Conservation (phyloP, 2,329 filamentous ascomycete species). For the Knufia petricola region DNA sequence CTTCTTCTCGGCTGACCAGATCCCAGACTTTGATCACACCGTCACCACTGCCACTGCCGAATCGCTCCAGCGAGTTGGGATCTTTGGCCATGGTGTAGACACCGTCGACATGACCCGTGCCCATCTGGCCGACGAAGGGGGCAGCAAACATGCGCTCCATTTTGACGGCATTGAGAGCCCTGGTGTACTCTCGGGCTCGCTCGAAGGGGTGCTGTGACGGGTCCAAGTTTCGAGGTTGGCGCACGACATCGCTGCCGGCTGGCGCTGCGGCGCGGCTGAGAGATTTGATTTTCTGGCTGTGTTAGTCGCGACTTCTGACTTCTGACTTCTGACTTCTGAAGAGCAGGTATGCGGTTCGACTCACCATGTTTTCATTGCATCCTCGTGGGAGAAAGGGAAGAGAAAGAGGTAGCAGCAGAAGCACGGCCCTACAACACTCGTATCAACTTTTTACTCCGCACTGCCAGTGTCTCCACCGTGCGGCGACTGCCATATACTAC, state of each 20-base stretch:
- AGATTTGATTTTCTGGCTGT: slow-evolving; percentile 47
- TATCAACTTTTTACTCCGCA: slow-evolving; percentile 7
- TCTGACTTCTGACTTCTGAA: too few relatives aligned
- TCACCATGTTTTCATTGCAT: not conserved
- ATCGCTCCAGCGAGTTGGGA: slow-evolving; percentile 59
- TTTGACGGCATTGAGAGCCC: slow-evolving; percentile 76
- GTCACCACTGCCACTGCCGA: slow-evolving; percentile 80
- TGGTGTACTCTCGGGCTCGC: slow-evolving; percentile 73
- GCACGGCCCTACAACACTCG: not conserved
- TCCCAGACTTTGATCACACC: slow-evolving; percentile 93
- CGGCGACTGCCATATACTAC: too few relatives aligned
- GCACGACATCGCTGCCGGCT: slow-evolving; percentile 36
- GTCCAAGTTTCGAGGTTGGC: slow-evolving; percentile 52
- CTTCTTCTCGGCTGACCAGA: slow-evolving; percentile 59
- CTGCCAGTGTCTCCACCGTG: too few relatives aligned
- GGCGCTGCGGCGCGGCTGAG: slow-evolving; percentile 38
- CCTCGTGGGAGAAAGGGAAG: not conserved
- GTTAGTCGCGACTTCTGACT: not conserved
- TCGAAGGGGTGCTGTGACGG: slow-evolving; percentile 85
- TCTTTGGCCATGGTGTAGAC: slow-evolving; percentile 75
- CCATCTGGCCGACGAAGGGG: slow-evolving; percentile 78
- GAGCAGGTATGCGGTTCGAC: not conserved
- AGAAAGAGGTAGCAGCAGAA: not conserved
- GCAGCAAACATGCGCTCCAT: slow-evolving; percentile 84
- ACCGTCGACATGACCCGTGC: slow-evolving; percentile 85